Percentiles rank a stretch among this genome's conserved stretches.
Evolutionary conservation across 148 eudicot species (phyloP).

Genomic region (Amaranthus hypochondriacus): DNA sequence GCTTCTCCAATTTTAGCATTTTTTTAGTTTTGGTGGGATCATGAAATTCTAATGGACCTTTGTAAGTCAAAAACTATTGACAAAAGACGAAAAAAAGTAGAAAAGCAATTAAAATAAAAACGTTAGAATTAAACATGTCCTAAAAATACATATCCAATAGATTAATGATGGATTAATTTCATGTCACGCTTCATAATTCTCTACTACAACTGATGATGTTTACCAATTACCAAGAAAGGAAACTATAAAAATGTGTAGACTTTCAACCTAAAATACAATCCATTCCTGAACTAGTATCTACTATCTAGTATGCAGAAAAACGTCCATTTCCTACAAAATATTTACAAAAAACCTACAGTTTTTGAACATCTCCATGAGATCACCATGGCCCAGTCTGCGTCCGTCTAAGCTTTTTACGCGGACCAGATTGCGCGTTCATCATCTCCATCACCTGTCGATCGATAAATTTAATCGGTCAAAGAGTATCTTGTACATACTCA

Average conservation of each 20-base stretch:
- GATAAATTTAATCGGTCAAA: not conserved
- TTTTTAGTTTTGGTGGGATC: too few species aligned
- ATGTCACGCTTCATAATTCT: constrained; percentile 20
- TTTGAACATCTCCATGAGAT: constrained; percentile 13
- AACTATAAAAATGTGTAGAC: constrained; percentile 7
- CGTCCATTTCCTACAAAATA: constrained; percentile 24
- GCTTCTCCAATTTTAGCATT: too few species aligned
- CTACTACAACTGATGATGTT: constrained; percentile 13
- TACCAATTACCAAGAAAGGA: not conserved
- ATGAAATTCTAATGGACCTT: too few species aligned
- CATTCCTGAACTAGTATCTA: not conserved
- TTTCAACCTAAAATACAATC: constrained; percentile 23
- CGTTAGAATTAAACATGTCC: constrained; percentile 3
- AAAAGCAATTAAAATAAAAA: too few species aligned
- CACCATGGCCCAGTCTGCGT: constrained; percentile 88
- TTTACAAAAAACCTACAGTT: constrained; percentile 35
- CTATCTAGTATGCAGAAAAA: constrained; percentile 24
- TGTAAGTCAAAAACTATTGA: too few species aligned
- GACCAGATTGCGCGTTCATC: constrained; percentile 49
- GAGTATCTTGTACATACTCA: too few species aligned
- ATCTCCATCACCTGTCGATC: constrained; percentile 54
- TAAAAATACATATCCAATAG: constrained; percentile 19
- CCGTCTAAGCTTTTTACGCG: constrained; percentile 55
- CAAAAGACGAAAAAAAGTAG: too few species aligned
- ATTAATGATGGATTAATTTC: constrained; percentile 1